Base-by-base conservation (phyloP, 352 stramenopile species). In the Aphanomyces euteiches region DNA sequence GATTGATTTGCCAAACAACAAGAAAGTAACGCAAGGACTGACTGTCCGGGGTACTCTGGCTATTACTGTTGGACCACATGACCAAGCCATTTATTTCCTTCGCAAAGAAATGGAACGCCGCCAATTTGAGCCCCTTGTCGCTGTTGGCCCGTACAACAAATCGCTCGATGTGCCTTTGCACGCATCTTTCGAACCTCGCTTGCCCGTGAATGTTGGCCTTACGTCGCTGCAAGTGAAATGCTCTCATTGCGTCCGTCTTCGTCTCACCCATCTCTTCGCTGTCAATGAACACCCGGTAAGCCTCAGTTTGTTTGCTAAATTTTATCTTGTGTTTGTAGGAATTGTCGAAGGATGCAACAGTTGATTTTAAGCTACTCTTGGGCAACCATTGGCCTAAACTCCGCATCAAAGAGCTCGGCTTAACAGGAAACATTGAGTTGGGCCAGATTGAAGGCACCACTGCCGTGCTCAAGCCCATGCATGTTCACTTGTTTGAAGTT, bases 261-360 rank as follows among this genome's bases (percentile, higher is more conserved):
- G 97, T 66, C 75, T 99, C 50, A 93, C 88, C 47, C 96, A 99
- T 80, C 84, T 98, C 73, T 99, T 96, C 71, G 90, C 82, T 7
- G 73, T 94, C 37, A 84, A 93, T 40, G 92, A 97, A 79, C 84
- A 96, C 71, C 67, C 76, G 38, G 77, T 76, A 70, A 12, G 50
- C 7, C 3, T 19, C 17, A 36, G 17, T 12, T 36, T 3, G 50
- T 36, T 56, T 67, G 7, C 5, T 3, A 38, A 34, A 39, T 3
- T n/a, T 47, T 60, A 7, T 36, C 7, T 53, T 58, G 12, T 69
- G 5, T 28, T 10, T 60, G 5, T 63, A 70, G 21, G 64, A 78
- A 19, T 69, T 96, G 56, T 96, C 89, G 4, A 81, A 90, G 63
- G 77, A 84, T 1, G 87, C 85, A 21, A 81, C 73, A 0, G 79